Evolutionary conservation across 208 protist genomes (phyloP).

Genomic region (Herpetomonas tarakana): DNA sequence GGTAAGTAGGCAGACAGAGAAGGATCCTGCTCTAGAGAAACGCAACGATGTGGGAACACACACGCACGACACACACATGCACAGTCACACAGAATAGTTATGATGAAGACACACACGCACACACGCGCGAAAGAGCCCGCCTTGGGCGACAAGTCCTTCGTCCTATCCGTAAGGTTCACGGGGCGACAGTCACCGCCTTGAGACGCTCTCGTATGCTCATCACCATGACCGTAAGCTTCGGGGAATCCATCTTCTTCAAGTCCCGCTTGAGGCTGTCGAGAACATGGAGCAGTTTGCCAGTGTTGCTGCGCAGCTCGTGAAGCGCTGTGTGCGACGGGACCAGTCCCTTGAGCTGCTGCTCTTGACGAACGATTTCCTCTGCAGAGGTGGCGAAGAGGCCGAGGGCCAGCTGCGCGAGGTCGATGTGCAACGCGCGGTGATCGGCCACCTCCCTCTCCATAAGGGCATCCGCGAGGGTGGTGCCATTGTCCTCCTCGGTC

Average conservation of each 20-base stretch:
- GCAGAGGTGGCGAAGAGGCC: conserved; percentile 40
- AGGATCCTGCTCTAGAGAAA: too few species aligned
- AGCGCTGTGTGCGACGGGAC: conserved; percentile 33
- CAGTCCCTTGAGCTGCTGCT: conserved; percentile 1
- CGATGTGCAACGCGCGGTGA: conserved; percentile 37
- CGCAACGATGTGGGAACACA: too few species aligned
- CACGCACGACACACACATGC: too few species aligned
- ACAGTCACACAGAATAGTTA: too few species aligned
- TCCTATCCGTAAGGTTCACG: too few species aligned
- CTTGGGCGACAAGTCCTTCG: too few species aligned
- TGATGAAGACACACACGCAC: too few species aligned
- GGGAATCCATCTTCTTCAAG: conserved; percentile 22
- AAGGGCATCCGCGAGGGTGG: conserved; percentile 14
- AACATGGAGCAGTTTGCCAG: conserved; percentile 40
- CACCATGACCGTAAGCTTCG: conserved; percentile 12
- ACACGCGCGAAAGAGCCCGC: too few species aligned
- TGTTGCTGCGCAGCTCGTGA: conserved; percentile 31
- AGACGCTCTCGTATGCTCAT: conserved; percentile 17
- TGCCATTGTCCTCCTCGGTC: conserved; percentile 30
- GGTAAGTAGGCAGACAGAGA: too few species aligned
- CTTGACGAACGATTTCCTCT: conserved; percentile 18
- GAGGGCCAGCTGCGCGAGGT: conserved; percentile 59
- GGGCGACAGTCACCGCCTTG: conserved; percentile 8
- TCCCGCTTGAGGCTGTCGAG: conserved; percentile 15
- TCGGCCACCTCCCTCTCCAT: conserved; percentile 9